Base-by-base conservation (phyloP, 805 yeast genomes). In the Starmerella ratchasimensis region DNA sequence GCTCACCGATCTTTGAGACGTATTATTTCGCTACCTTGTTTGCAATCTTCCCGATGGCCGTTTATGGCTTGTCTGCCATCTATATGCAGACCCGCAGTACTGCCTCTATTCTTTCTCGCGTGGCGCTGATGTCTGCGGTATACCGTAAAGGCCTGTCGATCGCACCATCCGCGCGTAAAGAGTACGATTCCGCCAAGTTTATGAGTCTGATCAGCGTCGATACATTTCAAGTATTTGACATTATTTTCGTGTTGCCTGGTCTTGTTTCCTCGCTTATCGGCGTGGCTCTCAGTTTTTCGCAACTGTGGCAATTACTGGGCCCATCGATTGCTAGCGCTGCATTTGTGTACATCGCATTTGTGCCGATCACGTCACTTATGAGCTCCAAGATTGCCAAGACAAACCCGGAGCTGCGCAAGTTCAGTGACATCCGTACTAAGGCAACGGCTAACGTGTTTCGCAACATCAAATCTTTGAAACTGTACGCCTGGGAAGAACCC, bases 211-310 rank as follows among this genome's bases (percentile, higher is more conserved):
- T 80, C 62, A 55, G 90, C 14, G 86, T 80, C 24, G 95, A 83
- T 60, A 74, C 80, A 8, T 60, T 61, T 34, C 65, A 79, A 45
- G 61, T 82, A 21, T 80, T 76, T 51, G 74, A 71, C 28, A 58
- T 79, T 16, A 71, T 78, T 18, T 88, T 80, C 56, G 74, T 77
- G 58, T 72, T 86, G 44, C 81, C 82, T 50, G 68, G 82, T 30
- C 65, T 82, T 34, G 80, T 94, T 84, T 81, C 95, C 1, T 95
- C 94, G 32, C 97, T 97, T 1, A 79, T 86, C 61, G 96, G 84
- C 60, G 72, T 90, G 48, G 52, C 71, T 23, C 61, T 88, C 36
- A 86, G 96, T 64, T 67, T 88, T 46, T 59, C 68, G 41, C 79
- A 90, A 3, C 66, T 88, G 36, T 72, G 84, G 57, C 69, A 71